These are phyloP conservation scores for Periconia macrospinosa DNA, from an alignment of 2,329 filamentous ascomycete species.

Conservation along the genomic window DNA sequence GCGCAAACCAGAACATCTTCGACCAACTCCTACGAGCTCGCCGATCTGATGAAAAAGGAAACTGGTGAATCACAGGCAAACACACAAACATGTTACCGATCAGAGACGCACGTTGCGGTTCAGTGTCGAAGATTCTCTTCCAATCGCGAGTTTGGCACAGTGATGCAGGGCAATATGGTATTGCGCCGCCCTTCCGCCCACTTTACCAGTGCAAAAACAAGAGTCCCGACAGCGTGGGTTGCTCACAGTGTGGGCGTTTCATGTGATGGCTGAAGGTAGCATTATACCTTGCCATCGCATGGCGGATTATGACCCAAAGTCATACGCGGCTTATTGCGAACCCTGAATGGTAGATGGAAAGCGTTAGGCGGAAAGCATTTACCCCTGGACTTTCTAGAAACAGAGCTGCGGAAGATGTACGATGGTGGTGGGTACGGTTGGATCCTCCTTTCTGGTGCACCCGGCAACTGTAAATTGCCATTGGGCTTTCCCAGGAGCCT, in stretches of 20 bases:
- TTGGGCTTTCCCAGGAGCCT: constrained; percentile 8
- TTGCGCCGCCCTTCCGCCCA: constrained; percentile 7
- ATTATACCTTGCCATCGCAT: not conserved
- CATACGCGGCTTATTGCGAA: not conserved
- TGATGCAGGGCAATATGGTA: constrained; percentile 3
- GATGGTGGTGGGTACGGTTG: not conserved
- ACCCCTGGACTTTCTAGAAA: too few relatives aligned
- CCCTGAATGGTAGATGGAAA: not conserved
- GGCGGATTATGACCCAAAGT: not conserved
- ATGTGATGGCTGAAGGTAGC: constrained; percentile 10
- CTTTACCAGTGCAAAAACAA: not conserved
- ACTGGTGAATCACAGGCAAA: not conserved
- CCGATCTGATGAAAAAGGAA: not conserved
- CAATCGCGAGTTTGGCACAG: constrained; percentile 1
- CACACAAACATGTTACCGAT: not conserved
- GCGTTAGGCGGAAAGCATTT: not conserved
- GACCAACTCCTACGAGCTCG: not conserved
- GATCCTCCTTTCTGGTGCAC: not conserved
- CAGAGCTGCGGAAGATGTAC: not conserved
- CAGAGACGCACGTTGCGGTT: not conserved
- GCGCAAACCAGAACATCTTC: not conserved
- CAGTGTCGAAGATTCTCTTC: not conserved
- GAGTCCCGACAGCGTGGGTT: not conserved
- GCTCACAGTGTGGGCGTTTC: not conserved
- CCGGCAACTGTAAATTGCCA: not conserved